Evolutionary conservation across 345 rosid species (phyloP).

Genomic region (Sapria himalayana): DNA sequence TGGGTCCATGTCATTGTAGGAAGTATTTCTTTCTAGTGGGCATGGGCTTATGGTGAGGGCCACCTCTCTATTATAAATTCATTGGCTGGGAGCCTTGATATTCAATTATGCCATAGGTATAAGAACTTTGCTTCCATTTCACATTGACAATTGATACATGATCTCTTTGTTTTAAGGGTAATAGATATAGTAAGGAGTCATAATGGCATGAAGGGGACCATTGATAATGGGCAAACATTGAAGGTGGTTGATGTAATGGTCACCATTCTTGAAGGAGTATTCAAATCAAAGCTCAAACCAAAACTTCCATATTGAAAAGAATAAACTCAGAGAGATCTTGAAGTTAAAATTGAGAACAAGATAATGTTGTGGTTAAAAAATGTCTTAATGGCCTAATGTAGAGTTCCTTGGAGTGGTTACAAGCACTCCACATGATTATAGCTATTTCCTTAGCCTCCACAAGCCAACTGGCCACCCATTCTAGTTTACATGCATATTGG

Average conservation of each 20-base stretch:
- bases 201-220: slow-evolving; percentile 65
- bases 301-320: slow-evolving; percentile 87
- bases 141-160: too few species aligned
- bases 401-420: slow-evolving; percentile 94
- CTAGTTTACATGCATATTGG: slow-evolving; percentile 97
- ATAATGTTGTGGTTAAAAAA: slow-evolving; percentile 58
- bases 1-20: slow-evolving; percentile 48
- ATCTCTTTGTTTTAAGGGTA: slow-evolving; percentile 23
- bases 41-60: slow-evolving; percentile 98
- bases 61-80: slow-evolving; percentile 86
- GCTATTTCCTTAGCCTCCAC: slow-evolving; percentile 92
- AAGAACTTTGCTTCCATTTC: too few species aligned
- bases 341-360: slow-evolving; percentile 87
- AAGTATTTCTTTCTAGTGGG: slow-evolving; percentile 80
- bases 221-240: slow-evolving; percentile 48
- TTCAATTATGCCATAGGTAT: slow-evolving; percentile 68
- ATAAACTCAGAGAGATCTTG: slow-evolving; percentile 65
- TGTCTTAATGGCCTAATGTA: slow-evolving; percentile 95
- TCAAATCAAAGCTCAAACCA: slow-evolving; percentile 68
- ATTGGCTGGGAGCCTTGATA: slow-evolving; percentile 79
- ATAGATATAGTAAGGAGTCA: slow-evolving; percentile 37
- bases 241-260: slow-evolving; percentile 64
- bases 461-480: slow-evolving; percentile 81
- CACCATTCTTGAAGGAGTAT: slow-evolving; percentile 71
- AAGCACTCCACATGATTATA: slow-evolving; percentile 68